Evolutionary conservation across 176 grass and related monocot genomes (phyloP).

Genomic region (Themeda triandra): DNA sequence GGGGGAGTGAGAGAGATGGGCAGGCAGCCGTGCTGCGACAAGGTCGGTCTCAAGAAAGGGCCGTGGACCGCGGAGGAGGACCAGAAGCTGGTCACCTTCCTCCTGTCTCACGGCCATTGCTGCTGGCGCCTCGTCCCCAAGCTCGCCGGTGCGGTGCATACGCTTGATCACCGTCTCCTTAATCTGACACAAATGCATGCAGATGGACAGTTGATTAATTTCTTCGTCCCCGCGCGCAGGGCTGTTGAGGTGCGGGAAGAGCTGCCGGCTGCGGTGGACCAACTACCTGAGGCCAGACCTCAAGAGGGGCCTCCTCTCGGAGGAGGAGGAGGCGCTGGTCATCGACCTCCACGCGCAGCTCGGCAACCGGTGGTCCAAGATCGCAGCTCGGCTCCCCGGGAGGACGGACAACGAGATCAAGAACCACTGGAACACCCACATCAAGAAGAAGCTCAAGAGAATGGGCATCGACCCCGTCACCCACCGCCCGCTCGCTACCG

Average conservation of each 20-base stretch:
- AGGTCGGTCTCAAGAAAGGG: conserved; percentile 90
- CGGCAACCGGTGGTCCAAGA: conserved; percentile 99
- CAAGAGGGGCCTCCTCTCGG: conserved; percentile 71
- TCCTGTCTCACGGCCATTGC: conserved; percentile 71
- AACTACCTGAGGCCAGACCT: conserved; percentile 96
- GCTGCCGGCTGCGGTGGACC: conserved; percentile 90
- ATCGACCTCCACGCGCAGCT: conserved; percentile 87
- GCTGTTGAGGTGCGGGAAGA: conserved; percentile 86
- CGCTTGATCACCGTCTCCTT: not conserved
- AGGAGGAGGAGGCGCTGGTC: conserved; percentile 67
- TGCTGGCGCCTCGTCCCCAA: conserved; percentile 94
- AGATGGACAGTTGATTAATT: not conserved
- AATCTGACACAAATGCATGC: not conserved
- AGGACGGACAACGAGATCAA: conserved; percentile 99
- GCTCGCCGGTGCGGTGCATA: conserved; percentile 57
- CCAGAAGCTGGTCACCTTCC: conserved; percentile 78
- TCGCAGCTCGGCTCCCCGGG: conserved; percentile 77
- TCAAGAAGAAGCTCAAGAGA: conserved; percentile 96
- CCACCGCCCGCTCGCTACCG: conserved; percentile 30
- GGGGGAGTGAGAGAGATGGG: conserved; percentile 45
- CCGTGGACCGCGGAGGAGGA: conserved; percentile 89
- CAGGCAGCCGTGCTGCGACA: conserved; percentile 86
- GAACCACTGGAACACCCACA: conserved; percentile 99
- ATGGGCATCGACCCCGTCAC: conserved; percentile 83
- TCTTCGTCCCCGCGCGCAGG: conserved; percentile 17